Base-by-base conservation (phyloP, 306 rosid genomes). In the Acacia confusa region DNA sequence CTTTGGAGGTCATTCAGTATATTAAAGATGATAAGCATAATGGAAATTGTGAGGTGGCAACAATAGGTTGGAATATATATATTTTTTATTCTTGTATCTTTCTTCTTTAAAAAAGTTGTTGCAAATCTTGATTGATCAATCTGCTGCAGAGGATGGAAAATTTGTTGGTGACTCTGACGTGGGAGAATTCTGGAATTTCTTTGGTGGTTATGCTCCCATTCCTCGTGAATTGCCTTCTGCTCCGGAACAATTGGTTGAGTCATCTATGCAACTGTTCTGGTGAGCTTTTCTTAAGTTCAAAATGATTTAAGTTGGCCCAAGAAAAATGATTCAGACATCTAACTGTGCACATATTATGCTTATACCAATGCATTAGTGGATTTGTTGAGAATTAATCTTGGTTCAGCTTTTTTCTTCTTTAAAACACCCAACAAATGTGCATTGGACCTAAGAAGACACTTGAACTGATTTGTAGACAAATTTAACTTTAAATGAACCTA, bases 141-240 rank as follows among this genome's bases (percentile, higher is more conserved):
- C 38, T 87, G 68, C 72, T 90, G 90, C 85, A 95, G 99, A 93
- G 94, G 99, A 93, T 84, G 99, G 98, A 76, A 93, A 95, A 76
- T 88, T 95, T 71, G 99, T 93, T 72, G 98, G 99, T 74, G 96
- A 95, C 88, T 86, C 92, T 43, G 97, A 93, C 82, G 97, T 89
- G 72, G 99, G 98, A 53, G 99, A 95, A 68, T 95, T 95, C 85
- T 95, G 98, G 99, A 92, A 92, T 87, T 95, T 95, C 15, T 95
- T 95, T 78, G 99, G 99, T 65, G 99, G 99, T 78, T 93, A 88
- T 79, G 99, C 99, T 78, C 99, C 98, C 78, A 89, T 95, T 84
- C 97, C 97, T 76, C 88, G 88, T 74, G 97, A 95, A 12, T 64
- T 82, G 19, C 92, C 93, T 79, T 85, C 90, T 79, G 87, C 82